Evolutionary conservation across 345 rosid species (phyloP), one percentile per base, ranked within the genome.

Genomic region (Acer negundo): DNA sequence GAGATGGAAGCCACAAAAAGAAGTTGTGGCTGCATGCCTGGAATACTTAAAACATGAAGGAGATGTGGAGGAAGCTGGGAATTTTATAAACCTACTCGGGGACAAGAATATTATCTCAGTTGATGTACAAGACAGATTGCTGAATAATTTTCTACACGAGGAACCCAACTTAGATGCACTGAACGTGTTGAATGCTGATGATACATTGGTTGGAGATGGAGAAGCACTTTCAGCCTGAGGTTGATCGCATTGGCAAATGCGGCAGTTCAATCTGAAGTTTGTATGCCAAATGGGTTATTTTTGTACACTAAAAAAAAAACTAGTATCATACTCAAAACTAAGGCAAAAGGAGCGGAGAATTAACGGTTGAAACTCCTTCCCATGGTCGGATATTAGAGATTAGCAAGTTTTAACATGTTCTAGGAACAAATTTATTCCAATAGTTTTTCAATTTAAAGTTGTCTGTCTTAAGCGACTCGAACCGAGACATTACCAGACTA

Each of bases 21-120:
- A 71, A 44, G 53, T 15, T 38, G 59, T 88, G 63, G 80, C 74
- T 10, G 70, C 66, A 2, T 81, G 78, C 77, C 31, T 86, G 17
- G 79, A 77, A 51, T 75, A 65, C 82, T 81, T 80, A 26, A 78
- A 77, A 74, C 80, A 19, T 24, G 68, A 67, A 51, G 76, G 78
- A 53, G 80, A 75, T 24, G 9, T 35, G 7, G 81, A 78, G 73
- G 73, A 75, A 67, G 79, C 75, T 12, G 56, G 51, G 70, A 73
- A 77, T 62, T 84, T 85, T 4, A 15, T 86, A 10, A 62, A 70
- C 58, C 49, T 78, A 35, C 83, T 79, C 0, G 3, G 31, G 67
- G 78, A 72, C 53, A 72, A 67, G 71, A 69, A 58, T 59, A 62
- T 80, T 44, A 70, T 83, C 64, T 73, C 83, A 8, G 23, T 4